Evolutionary conservation across 495 filamentous ascomycete species (phyloP).

Genomic region (Chaetomium tenue): DNA sequence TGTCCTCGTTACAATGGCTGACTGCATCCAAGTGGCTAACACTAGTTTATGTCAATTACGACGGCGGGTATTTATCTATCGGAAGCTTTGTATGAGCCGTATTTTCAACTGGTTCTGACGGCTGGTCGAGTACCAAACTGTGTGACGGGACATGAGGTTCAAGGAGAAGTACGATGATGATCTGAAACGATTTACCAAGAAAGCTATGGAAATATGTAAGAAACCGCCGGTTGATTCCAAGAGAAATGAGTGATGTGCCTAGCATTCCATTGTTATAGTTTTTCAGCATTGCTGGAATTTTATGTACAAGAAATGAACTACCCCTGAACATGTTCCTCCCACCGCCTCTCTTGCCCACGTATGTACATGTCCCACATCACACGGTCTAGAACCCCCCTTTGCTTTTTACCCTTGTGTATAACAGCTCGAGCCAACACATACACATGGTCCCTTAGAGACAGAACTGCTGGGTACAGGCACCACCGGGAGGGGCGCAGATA

Average conservation of each 20-base stretch:
- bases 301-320: no score
- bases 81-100: slow-evolving; percentile 63
- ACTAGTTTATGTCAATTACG: slow-evolving; percentile 38
- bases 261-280: not conserved
- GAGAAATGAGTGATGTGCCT: not conserved
- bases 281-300: no score
- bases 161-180: slow-evolving; percentile 54
- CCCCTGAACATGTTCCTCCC: no score
- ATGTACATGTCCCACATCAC: no score
- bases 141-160: slow-evolving; percentile 62
- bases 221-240: slow-evolving; percentile 42
- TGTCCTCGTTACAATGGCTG: not conserved
- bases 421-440: no score
- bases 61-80: slow-evolving; percentile 71
- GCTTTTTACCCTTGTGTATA: no score
- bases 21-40: not conserved
- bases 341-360: no score
- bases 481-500: no score
- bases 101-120: slow-evolving; percentile 65
- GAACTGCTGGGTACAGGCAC: no score
- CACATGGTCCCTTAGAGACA: no score
- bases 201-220: slow-evolving; percentile 57
- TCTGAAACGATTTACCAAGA: slow-evolving; percentile 56
- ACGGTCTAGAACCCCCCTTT: no score
- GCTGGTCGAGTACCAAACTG: slow-evolving; percentile 73